phyloP scores from a whole-genome alignment of 73 alveolate species.

The Durusdinium trenchii region DNA sequence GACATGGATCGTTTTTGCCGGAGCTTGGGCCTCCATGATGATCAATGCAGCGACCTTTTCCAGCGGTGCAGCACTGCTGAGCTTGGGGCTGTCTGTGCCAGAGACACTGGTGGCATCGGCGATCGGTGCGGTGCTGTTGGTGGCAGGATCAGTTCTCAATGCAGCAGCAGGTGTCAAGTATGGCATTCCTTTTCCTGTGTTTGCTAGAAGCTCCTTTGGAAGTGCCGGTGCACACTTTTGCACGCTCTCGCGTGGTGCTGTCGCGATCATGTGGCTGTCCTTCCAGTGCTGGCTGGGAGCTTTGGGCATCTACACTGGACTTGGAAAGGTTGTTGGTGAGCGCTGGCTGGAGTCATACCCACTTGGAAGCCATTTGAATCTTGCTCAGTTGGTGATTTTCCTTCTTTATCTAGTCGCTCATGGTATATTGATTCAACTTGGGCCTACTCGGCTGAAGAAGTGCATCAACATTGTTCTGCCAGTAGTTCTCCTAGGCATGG shows the following conservation, averaged over 20 bases:
- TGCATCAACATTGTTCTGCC: conserved; percentile 39
- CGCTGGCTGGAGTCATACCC: not conserved
- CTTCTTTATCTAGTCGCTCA: conserved; percentile 23
- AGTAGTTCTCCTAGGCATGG: conserved; percentile 17
- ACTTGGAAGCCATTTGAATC: not conserved
- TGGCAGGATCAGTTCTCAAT: conserved; percentile 1
- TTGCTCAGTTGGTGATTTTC: not conserved
- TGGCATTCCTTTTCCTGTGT: conserved; percentile 86
- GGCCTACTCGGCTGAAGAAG: conserved; percentile 28
- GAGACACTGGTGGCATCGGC: conserved; percentile 44
- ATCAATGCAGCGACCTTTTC: conserved; percentile 49
- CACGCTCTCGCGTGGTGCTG: conserved; percentile 63
- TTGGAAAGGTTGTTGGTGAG: not conserved
- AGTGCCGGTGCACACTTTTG: conserved; percentile 74
- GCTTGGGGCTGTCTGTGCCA: conserved; percentile 69
- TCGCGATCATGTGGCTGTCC: conserved; percentile 82
- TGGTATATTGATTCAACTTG: conserved; percentile 49
- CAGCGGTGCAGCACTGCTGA: conserved; percentile 58
- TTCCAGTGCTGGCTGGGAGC: conserved; percentile 79
- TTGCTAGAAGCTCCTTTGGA: conserved; percentile 75
- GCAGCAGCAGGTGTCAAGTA: conserved; percentile 76
- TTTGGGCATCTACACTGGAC: not conserved
- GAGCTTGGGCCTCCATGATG: conserved; percentile 90
- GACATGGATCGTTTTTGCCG: conserved; percentile 74
- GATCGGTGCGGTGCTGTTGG: conserved; percentile 14